Evolutionary conservation across 1,284 basidiomycete genomes (phyloP), one percentile per base, ranked within the genome.

Genomic region (Ganoderma leucocontextum): DNA sequence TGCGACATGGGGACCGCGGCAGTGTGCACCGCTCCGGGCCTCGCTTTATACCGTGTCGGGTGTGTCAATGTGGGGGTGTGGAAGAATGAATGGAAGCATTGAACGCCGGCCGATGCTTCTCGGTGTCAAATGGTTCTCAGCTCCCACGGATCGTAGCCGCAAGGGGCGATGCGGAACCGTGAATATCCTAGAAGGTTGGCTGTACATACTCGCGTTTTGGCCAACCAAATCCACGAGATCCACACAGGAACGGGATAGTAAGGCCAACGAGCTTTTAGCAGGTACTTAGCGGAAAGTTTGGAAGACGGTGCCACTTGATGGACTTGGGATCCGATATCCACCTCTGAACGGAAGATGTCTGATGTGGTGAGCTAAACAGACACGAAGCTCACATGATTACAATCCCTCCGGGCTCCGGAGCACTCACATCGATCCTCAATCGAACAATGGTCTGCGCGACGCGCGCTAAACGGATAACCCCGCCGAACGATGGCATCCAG

Each of bases 51-150:
- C 29, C 25, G 52, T 15, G 5, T 17, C 8, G 52, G 29, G 29
- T 55, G 2, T 17, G 52, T 35, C 52, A 55, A 35, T 4, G 52
- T 35, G 25, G 52, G 33, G 1, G 15, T 19, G 29, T 33, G 52
- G 52, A 55, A 55, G 52, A 55, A 55, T 19, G 52, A 55, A 55
- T 9, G 33, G 52, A 55, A 55, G 52, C 29, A 17, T n/a, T n/a
- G n/a, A 55, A 55, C 2, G 52, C 47, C 47, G 9, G 12, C 4
- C 5, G 12, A 25, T 12, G 52, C 52, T 55, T 55, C 52, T 35
- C 52, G 29, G 7, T 35, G 52, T 8, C 33, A 8, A 22, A 55
- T 35, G 25, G 52, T 15, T 33, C 25, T 33, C 25, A 29, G 25
- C 29, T 53, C 52, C 29, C 52, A 53, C 52, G 52, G 52, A 33